Percentiles rank a stretch among this genome's conserved stretches.
Evolutionary conservation across 2,329 filamentous ascomycete species (phyloP).

Genomic region (Penicillium fuscoglaucum): DNA sequence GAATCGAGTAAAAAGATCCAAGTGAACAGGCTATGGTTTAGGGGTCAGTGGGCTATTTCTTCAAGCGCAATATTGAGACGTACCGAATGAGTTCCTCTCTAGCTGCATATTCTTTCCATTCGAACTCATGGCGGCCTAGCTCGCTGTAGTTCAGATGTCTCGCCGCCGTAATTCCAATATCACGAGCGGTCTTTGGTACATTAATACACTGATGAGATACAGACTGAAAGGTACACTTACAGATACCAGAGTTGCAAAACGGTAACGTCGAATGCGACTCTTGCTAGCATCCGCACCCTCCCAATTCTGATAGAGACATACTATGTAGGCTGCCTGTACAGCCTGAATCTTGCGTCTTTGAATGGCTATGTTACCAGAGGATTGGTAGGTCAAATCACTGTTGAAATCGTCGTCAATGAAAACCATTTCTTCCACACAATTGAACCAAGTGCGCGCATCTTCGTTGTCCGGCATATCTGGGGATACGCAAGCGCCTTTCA

Average conservation of each 20-base stretch:
- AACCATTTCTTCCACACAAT: constrained; percentile 43
- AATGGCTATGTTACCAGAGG: constrained; percentile 5
- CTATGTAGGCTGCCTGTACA: constrained; percentile 41
- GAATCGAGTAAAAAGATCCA: no score
- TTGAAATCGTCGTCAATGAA: constrained; percentile 42
- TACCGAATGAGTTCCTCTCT: no score
- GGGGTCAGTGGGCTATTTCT: no score
- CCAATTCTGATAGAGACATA: constrained; percentile 45
- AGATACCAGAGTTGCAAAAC: constrained; percentile 38
- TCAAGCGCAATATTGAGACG: no score
- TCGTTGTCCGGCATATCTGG: constrained; percentile 33
- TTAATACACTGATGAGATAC: no score
- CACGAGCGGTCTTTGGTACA: no score
- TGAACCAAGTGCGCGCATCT: constrained; percentile 39
- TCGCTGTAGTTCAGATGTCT: no score
- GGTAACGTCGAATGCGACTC: constrained; percentile 37
- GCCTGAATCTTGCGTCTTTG: constrained; percentile 34
- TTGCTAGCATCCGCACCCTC: constrained; percentile 39
- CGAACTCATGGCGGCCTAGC: no score
- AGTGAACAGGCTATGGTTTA: no score
- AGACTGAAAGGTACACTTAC: no score
- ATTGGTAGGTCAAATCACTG: constrained; percentile 24
- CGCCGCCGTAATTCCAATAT: no score
- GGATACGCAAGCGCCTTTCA: constrained; percentile 29
- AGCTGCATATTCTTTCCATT: no score